Percentiles rank a stretch among this genome's conserved stretches.
phyloP scores from a whole-genome alignment of 345 rosid species.

The Brassica carinata region DNA sequence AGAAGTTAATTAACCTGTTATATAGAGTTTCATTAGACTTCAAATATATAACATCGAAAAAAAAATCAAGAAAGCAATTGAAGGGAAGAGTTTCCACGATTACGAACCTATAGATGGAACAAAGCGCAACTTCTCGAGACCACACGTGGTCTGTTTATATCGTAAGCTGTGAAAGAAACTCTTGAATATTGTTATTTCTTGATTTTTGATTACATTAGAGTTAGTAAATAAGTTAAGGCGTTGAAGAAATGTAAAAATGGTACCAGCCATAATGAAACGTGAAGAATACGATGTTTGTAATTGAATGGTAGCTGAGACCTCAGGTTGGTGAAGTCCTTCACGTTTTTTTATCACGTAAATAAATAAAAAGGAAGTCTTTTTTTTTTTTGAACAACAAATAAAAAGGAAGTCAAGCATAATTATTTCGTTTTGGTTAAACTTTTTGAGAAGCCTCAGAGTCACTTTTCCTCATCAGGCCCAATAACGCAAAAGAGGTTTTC shows the following conservation, averaged over 20 bases:
- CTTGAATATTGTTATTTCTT: background rate
- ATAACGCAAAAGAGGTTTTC: background rate
- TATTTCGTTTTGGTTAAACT: background rate
- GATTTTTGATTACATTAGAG: background rate
- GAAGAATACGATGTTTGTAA: constrained; percentile 33
- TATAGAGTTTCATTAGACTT: background rate
- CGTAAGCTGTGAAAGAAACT: background rate
- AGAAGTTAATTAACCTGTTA: constrained; percentile 10
- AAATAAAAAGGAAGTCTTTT: too few species aligned
- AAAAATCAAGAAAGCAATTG: background rate
- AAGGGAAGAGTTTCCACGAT: constrained; percentile 13
- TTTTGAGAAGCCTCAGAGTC: constrained; percentile 22
- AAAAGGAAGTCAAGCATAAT: constrained; percentile 1
- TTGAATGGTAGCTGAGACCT: constrained; percentile 32
- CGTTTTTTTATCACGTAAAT: background rate
- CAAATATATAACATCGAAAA: background rate
- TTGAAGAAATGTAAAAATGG: background rate
- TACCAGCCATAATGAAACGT: constrained; percentile 34
- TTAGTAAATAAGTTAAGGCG: background rate
- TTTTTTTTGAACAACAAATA: too few species aligned
- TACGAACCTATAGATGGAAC: constrained; percentile 3
- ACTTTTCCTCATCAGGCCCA: constrained; percentile 19
- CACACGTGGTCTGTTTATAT: constrained; percentile 20
- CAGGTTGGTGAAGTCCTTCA: constrained; percentile 38
- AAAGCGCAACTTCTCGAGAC: background rate